Conservation (phyloP, 129 eudicot species). For the Glebionis coronaria region DNA sequence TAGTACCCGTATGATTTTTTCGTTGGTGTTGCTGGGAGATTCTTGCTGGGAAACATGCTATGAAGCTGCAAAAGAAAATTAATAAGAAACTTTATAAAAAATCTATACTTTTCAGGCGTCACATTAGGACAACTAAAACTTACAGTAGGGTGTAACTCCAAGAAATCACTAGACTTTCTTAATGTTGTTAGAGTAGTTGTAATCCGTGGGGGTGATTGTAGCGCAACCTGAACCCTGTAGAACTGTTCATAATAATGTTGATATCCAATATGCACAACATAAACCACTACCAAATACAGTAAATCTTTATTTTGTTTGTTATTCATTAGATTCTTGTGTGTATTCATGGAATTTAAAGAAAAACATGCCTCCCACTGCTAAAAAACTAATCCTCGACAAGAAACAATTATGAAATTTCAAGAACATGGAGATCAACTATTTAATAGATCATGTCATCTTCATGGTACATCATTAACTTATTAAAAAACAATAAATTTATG, state of each 20-base stretch:
- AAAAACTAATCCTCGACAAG: too few relatives aligned
- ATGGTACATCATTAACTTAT: too few relatives aligned
- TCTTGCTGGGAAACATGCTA: slow-evolving; percentile 53
- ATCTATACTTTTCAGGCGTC: too few relatives aligned
- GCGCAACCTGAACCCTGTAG: slow-evolving; percentile 73
- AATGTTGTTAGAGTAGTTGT: slow-evolving; percentile 56
- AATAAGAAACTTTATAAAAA: too few relatives aligned
- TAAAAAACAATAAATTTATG: slow-evolving; percentile 26
- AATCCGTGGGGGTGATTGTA: slow-evolving; percentile 73
- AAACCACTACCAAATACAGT: background rate
- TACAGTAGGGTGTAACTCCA: slow-evolving; percentile 30
- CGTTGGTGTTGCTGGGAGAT: slow-evolving; percentile 67
- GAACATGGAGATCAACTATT: too few relatives aligned
- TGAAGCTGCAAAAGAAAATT: slow-evolving; percentile 42
- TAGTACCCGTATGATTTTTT: slow-evolving; percentile 38
- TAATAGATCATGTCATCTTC: too few relatives aligned
- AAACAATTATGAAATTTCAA: too few relatives aligned
- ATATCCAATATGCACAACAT: background rate
- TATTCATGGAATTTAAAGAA: too few relatives aligned
- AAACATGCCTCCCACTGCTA: too few relatives aligned
- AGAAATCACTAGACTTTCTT: slow-evolving; percentile 72
- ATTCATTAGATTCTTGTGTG: too few relatives aligned
- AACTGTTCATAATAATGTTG: slow-evolving; percentile 40
- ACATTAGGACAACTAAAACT: too few relatives aligned
- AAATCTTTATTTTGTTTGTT: too few relatives aligned